phyloP scores from a whole-genome alignment of 2,329 filamentous ascomycete species.

The Penicillium oxalicum region DNA sequence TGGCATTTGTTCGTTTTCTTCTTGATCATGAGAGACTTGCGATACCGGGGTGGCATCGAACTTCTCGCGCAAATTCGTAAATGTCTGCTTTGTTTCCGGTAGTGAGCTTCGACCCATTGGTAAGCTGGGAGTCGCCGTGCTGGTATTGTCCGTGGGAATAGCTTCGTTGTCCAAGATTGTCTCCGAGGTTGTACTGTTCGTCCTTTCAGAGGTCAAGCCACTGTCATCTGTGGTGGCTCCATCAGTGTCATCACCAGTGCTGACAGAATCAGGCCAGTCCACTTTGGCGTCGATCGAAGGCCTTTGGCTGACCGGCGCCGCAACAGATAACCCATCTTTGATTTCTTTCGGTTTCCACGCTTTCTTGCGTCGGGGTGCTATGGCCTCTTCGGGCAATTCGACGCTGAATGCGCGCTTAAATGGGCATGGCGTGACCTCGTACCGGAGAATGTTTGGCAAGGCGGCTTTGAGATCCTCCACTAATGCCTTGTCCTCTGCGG shows the following conservation, averaged over 20 bases:
- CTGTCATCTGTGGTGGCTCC: constrained; percentile 29
- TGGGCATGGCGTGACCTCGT: constrained; percentile 82
- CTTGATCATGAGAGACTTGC: not conserved
- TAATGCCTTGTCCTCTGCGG: constrained; percentile 57
- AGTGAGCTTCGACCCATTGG: constrained; percentile 19
- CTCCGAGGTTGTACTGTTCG: constrained; percentile 22
- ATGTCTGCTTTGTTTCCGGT: constrained; percentile 27
- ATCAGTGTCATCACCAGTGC: constrained; percentile 31
- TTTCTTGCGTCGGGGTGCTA: constrained; percentile 59
- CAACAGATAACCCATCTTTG: constrained; percentile 30
- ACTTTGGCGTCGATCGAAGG: constrained; percentile 11
- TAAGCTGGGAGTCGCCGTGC: not conserved
- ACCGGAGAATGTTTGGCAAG: constrained; percentile 67
- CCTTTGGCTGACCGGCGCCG: constrained; percentile 12
- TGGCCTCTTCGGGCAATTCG: constrained; percentile 62
- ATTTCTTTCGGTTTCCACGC: constrained; percentile 61
- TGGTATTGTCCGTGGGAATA: no score
- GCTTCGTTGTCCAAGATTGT: constrained; percentile 16
- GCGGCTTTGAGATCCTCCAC: constrained; percentile 64
- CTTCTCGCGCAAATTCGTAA: constrained; percentile 35
- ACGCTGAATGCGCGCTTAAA: constrained; percentile 74
- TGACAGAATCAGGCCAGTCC: constrained; percentile 20
- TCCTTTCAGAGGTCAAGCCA: constrained; percentile 19
- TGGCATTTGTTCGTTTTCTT: not conserved
- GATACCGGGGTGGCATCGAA: constrained; percentile 28